These are phyloP conservation scores for Aspergillus sp. DNA, from an alignment of 2,329 filamentous ascomycete species.

Conservation along the genomic window DNA sequence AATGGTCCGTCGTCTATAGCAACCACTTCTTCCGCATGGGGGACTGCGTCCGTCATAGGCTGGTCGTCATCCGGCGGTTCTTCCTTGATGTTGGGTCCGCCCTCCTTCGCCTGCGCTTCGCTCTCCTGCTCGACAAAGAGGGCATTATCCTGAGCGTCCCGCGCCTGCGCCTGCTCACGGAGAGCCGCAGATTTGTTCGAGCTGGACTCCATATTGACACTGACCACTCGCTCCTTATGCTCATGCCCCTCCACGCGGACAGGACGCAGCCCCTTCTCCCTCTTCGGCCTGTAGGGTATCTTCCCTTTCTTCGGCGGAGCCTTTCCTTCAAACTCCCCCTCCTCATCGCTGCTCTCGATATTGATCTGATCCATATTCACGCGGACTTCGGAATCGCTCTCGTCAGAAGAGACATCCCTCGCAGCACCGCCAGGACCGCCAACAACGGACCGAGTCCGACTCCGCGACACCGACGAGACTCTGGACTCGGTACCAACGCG, in stretches of 20 bases:
- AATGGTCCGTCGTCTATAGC: constrained; percentile 24
- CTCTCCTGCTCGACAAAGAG: constrained; percentile 26
- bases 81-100: constrained; percentile 7
- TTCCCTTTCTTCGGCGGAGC: constrained; percentile 25
- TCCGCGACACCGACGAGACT: constrained; percentile 19
- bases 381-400: constrained; percentile 36
- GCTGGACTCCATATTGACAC: constrained; percentile 46
- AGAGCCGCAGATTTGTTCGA: constrained; percentile 36
- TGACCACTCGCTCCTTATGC: constrained; percentile 46
- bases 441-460: constrained; percentile 18
- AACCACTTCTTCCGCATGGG: constrained; percentile 17
- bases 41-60: constrained; percentile 24
- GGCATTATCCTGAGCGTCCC: constrained; percentile 22
- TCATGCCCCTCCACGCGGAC: constrained; percentile 48
- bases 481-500: constrained; percentile 15
- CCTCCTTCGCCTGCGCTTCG: constrained; percentile 6
- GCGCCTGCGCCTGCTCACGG: constrained; percentile 25
- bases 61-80: constrained; percentile 36
- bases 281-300: constrained; percentile 16
- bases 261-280: constrained; percentile 34
- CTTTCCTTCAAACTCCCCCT: constrained; percentile 30
- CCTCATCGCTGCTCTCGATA: constrained; percentile 41
- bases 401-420: constrained; percentile 36
- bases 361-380: constrained; percentile 51
- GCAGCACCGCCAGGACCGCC: constrained; percentile 14